Base-by-base conservation (phyloP, 352 stramenopile genomes). In the Sclerospora graminicola region DNA sequence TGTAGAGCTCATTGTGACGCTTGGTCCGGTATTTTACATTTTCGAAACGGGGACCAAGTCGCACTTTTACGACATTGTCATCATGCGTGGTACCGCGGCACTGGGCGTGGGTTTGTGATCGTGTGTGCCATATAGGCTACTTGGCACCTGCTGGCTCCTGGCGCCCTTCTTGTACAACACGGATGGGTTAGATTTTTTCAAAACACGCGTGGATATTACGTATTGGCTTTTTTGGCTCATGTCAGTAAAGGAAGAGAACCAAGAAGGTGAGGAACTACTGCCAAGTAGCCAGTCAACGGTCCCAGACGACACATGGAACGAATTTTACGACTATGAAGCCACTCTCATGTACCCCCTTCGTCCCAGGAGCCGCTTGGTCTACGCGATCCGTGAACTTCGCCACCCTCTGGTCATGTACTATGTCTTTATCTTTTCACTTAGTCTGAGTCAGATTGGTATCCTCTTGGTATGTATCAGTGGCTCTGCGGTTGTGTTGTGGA, bases 161-260 rank as follows among this genome's bases (percentile, higher is more conserved):
- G 77, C 80, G 1, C 82, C 82, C 4, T 92, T 94, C 53, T 67
- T 94, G 40, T 92, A 89, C 63, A 92, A 92, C 52, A 90, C 82
- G 20, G 78, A 89, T 40, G 79, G 80, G 2, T 63, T 94, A 40
- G 82, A 94, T 41, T 94, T 90, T 35, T 62, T 69, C 4, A 94
- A 94, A 63, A 92, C 77, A 2, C 69, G 66, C 27, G 80, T 85
- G 10, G 82, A 94, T 60, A 68, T 89, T n/a, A 64, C 51, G 4
- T 72, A 94, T 54, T 94, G 76, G 73, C 55, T 91, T 2, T 44
- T 55, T 4, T 94, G 82, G 82, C 79, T 94, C 53, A 87, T 89
- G 66, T 75, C 63, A 6, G 66, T 81, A 3, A 57, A 58, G 6
- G 54, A 61, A 2, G 63, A 67, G 8, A 58, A 78, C 18, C 46